phyloP scores from a whole-genome alignment of 768 basidiomycete species.

The Rhizopogon vesiculosus region DNA sequence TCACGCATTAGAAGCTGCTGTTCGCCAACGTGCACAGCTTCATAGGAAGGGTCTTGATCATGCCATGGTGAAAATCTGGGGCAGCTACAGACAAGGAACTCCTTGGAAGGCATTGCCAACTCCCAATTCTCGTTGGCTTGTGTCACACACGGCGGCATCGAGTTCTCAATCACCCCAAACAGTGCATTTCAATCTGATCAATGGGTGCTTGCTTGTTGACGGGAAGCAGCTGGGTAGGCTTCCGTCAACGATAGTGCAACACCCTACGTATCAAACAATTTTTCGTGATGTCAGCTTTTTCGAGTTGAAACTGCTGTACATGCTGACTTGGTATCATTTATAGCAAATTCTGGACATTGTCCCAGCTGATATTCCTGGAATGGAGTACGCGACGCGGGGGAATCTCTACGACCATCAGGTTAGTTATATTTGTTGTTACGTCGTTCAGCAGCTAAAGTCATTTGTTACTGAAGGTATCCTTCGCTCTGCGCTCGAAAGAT shows the following conservation, averaged over 20 bases:
- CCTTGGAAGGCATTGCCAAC: slow-evolving; percentile 11
- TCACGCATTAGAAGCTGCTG: slow-evolving; percentile 13
- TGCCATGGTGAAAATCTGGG: too few relatives aligned
- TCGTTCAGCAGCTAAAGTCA: not conserved
- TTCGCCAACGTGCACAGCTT: slow-evolving; percentile 1
- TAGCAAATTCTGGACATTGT: slow-evolving; percentile 18
- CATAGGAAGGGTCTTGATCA: slow-evolving; percentile 10
- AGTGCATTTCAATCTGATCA: slow-evolving; percentile 18
- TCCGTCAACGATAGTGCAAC: slow-evolving; percentile 12
- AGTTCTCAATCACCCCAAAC: slow-evolving; percentile 11
- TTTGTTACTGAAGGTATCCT: slow-evolving; percentile 16
- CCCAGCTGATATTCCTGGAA: slow-evolving; percentile 19
- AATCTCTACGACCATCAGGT: slow-evolving; percentile 15
- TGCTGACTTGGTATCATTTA: not conserved
- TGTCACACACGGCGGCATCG: slow-evolving; percentile 10
- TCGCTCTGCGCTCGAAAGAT: slow-evolving; percentile 11
- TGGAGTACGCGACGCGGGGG: slow-evolving; percentile 20
- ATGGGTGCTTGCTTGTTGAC: slow-evolving; percentile 23
- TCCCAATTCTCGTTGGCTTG: slow-evolving; percentile 19
- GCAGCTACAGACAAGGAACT: slow-evolving; percentile 17
- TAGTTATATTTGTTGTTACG: not conserved
- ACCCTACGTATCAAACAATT: slow-evolving; percentile 14
- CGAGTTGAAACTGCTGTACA: not conserved
- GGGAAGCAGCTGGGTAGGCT: slow-evolving; percentile 21
- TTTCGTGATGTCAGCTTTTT: slow-evolving; percentile 15